A percentile compares a stretch with the other conserved stretches of the same genome.
Conservation (phyloP, 805 yeast species). For the Saccharomyces jurei region DNA sequence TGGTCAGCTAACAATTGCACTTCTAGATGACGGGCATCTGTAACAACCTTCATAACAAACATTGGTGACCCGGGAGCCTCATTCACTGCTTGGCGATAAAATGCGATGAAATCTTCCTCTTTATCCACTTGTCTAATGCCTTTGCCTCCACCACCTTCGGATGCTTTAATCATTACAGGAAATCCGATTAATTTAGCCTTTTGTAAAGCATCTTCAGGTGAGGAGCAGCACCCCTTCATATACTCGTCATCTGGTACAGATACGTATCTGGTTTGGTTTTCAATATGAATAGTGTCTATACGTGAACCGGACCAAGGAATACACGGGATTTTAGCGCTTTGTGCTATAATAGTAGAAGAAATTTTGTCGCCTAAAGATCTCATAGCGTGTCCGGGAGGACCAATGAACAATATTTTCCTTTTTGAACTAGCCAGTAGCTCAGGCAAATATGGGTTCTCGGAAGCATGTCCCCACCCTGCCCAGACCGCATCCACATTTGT, state of each 20-base stretch:
- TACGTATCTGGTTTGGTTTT: slow-evolving; percentile 64
- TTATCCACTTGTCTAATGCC: slow-evolving; percentile 94
- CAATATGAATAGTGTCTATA: slow-evolving; percentile 70
- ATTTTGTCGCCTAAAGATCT: slow-evolving; percentile 97
- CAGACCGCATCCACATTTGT: slow-evolving; percentile 96
- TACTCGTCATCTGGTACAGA: slow-evolving; percentile 82
- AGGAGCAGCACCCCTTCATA: slow-evolving; percentile 75
- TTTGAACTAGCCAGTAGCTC: slow-evolving; percentile 91
- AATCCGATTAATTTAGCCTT: slow-evolving; percentile 87
- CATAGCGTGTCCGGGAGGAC: slow-evolving; percentile 99
- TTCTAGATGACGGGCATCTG: slow-evolving; percentile 95
- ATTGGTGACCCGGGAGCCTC: slow-evolving; percentile 99
- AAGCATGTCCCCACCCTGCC: slow-evolving; percentile 99
- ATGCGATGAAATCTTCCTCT: slow-evolving; percentile 66
- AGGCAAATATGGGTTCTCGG: slow-evolving; percentile 94
- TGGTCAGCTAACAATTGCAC: slow-evolving; percentile 97
- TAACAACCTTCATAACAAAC: slow-evolving; percentile 95
- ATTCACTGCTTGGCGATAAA: slow-evolving; percentile 88
- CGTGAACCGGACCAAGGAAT: slow-evolving; percentile 99
- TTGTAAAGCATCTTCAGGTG: slow-evolving; percentile 81
- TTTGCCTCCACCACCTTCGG: slow-evolving; percentile 99
- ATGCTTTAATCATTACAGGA: slow-evolving; percentile 98
- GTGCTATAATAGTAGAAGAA: slow-evolving; percentile 96
- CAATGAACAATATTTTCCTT: slow-evolving; percentile 84
- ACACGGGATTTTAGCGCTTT: slow-evolving; percentile 96